Percentiles rank a stretch among this genome's conserved stretches.
These are phyloP conservation scores for Myxozyma monticola DNA, from an alignment of 805 yeast genomes.

Conservation along the genomic window DNA sequence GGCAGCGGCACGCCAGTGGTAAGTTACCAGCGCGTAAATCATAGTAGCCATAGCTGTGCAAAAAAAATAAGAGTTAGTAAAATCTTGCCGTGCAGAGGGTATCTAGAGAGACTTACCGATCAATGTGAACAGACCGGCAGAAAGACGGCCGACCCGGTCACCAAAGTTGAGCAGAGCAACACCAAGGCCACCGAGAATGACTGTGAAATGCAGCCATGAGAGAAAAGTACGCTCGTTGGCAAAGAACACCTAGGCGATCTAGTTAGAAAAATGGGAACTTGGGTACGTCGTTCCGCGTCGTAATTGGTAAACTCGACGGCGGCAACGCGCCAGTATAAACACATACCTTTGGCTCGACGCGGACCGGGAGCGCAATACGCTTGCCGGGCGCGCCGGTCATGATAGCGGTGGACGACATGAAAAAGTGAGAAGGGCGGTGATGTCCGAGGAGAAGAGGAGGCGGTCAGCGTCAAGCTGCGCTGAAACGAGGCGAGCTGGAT, in stretches of 20 bases:
- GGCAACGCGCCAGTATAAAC: background rate
- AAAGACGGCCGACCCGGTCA: constrained; percentile 85
- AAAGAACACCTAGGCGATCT: constrained; percentile 65
- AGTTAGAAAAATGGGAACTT: background rate
- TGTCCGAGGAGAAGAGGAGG: too few species aligned
- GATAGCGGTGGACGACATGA: constrained; percentile 70
- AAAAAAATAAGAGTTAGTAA: background rate
- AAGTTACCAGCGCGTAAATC: constrained; percentile 92
- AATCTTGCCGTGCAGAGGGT: too few species aligned
- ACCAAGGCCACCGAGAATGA: constrained; percentile 92
- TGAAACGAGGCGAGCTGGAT: too few species aligned
- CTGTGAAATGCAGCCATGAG: constrained; percentile 99
- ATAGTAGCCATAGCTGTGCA: constrained; percentile 88
- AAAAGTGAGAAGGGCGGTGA: too few species aligned
- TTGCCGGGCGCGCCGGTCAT: constrained; percentile 78
- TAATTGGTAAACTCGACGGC: too few species aligned
- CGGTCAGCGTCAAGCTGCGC: too few species aligned
- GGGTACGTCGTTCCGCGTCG: too few species aligned
- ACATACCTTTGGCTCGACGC: constrained; percentile 85
- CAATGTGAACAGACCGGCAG: constrained; percentile 91
- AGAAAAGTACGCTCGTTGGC: constrained; percentile 98
- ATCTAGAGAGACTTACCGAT: constrained; percentile 42
- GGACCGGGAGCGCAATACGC: constrained; percentile 94
- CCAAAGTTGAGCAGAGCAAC: constrained; percentile 96
- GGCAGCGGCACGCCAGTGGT: constrained; percentile 99